Evolutionary conservation across 345 rosid species (phyloP).

Genomic region (Eucalyptus regnans): DNA sequence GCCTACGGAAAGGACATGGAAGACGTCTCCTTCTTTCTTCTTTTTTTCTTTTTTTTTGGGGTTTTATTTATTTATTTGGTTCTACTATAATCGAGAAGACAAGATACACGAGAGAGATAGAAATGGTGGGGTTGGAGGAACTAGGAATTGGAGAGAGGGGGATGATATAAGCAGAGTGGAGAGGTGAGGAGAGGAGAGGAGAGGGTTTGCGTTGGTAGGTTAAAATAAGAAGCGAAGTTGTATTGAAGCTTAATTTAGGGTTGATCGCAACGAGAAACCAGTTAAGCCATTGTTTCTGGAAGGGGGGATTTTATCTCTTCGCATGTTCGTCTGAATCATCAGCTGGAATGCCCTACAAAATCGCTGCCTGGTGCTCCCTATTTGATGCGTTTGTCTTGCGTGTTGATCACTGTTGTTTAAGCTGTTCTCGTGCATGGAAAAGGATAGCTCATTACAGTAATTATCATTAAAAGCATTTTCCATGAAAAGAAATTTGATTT

Average conservation of each 20-base stretch:
- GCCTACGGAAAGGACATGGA: background rate
- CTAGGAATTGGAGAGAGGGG: background rate
- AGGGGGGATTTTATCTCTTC: background rate
- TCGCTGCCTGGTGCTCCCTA: background rate
- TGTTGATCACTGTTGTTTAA: background rate
- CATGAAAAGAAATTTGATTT: background rate
- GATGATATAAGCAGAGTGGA: background rate
- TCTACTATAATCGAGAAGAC: background rate
- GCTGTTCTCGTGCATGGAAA: background rate
- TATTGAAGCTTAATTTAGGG: background rate
- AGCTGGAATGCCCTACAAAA: background rate
- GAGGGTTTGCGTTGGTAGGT: background rate
- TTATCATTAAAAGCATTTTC: background rate
- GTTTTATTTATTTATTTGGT: background rate
- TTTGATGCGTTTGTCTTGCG: background rate
- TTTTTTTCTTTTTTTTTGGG: background rate
- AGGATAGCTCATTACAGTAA: background rate
- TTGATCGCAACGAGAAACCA: background rate
- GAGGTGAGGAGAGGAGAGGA: background rate
- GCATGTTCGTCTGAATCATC: background rate
- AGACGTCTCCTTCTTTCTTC: background rate
- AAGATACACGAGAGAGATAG: background rate
- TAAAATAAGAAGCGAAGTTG: background rate
- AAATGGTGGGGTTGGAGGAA: background rate
- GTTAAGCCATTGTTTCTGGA: background rate